phyloP scores from a whole-genome alignment of 257 asterid genomes.

The Solanum clarkiae region DNA sequence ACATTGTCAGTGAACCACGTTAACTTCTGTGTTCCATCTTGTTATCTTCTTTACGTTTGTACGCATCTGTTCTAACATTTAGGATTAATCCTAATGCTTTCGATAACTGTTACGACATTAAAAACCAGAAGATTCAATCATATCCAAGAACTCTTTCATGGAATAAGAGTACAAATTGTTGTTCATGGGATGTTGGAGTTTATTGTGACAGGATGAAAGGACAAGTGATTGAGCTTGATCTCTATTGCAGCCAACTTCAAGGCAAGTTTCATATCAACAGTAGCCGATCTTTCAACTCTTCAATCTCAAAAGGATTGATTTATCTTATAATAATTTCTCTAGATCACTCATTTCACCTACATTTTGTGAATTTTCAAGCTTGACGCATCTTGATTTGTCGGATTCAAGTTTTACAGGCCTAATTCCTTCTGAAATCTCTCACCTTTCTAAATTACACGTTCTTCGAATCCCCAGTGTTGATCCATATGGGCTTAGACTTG shows the following conservation, averaged over 20 bases:
- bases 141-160: not conserved
- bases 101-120: too few relatives aligned
- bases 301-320: not conserved
- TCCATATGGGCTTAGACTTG: fast-evolving
- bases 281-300: constrained; percentile 1
- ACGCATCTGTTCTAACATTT: too few relatives aligned
- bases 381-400: constrained; percentile 12
- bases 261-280: constrained; percentile 2
- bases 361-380: not conserved
- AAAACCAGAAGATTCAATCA: not conserved
- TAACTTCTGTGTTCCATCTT: too few relatives aligned
- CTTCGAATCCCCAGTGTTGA: not conserved
- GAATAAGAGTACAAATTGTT: not conserved
- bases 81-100: not conserved
- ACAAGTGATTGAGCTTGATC: constrained; percentile 5
- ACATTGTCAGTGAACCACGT: too few relatives aligned
- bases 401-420: not conserved
- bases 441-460: not conserved
- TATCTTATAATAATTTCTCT: constrained; percentile 7
- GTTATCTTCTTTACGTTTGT: too few relatives aligned
- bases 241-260: constrained; percentile 7
- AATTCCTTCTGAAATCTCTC: not conserved
- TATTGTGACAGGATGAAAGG: not conserved
- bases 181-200: constrained; percentile 14
- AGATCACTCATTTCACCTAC: not conserved